These are phyloP conservation scores for Suillus placidus DNA, from an alignment of 768 basidiomycete species.

Conservation along the genomic window DNA sequence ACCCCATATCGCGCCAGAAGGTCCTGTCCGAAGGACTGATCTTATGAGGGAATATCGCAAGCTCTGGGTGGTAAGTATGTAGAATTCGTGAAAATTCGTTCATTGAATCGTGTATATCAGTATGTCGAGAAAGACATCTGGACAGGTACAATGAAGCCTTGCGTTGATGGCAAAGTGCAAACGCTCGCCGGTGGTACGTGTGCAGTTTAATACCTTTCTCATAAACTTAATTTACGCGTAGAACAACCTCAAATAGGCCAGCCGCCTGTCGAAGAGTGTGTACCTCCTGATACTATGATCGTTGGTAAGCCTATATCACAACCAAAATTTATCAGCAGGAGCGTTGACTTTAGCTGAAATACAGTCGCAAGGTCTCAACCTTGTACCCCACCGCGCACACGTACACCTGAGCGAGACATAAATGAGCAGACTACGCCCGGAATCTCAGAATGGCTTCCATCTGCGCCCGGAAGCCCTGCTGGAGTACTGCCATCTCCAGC, in stretches of 20 bases:
- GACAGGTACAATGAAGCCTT: not conserved
- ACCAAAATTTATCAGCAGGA: not conserved
- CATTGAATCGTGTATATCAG: not conserved
- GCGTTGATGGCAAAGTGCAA: not conserved
- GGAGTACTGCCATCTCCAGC: slow-evolving; percentile 1
- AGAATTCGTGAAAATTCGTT: not conserved
- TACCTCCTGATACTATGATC: not conserved
- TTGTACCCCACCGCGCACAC: slow-evolving; percentile 12
- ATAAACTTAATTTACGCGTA: not conserved
- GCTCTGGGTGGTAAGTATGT: not conserved
- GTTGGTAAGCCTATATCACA: not conserved
- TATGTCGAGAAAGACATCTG: not conserved
- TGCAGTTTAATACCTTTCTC: not conserved
- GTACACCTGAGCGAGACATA: slow-evolving; percentile 12
- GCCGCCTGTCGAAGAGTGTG: slow-evolving; percentile 8
- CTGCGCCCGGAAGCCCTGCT: slow-evolving; percentile 24
- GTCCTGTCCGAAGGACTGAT: not conserved
- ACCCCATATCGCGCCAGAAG: not conserved
- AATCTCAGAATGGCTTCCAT: slow-evolving; percentile 32
- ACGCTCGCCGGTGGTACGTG: not conserved
- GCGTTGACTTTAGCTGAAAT: slow-evolving; percentile 1
- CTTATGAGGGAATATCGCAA: not conserved
- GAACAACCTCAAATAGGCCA: not conserved
- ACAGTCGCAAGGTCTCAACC: not conserved
- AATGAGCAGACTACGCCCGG: slow-evolving; percentile 28